Evolutionary conservation across 2,329 filamentous ascomycete species (phyloP).

Genomic region (Neoarthrinium moseri): DNA sequence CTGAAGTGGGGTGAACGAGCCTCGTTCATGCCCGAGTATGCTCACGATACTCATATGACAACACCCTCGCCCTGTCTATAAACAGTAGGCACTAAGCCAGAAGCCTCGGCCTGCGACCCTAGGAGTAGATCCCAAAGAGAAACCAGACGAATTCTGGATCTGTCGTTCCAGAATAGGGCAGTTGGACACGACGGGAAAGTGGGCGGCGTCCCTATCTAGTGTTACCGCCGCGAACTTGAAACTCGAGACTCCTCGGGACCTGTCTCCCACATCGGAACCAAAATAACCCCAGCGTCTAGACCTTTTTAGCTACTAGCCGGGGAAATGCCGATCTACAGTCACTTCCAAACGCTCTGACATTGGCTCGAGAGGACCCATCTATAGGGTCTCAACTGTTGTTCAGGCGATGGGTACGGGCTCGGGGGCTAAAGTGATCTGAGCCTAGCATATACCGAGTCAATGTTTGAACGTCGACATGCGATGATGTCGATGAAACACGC

Average conservation of each 20-base stretch:
- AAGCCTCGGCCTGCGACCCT: constrained; percentile 1
- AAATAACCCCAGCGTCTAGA: constrained; percentile 6
- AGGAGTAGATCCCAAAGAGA: neutral
- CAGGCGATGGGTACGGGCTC: too few species aligned
- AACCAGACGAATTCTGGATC: neutral
- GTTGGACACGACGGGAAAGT: neutral
- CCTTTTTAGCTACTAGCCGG: neutral
- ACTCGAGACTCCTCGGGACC: neutral
- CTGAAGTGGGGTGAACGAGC: too few species aligned
- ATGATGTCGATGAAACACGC: constrained; percentile 7
- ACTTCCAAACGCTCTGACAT: too few species aligned
- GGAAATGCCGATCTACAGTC: constrained; percentile 5
- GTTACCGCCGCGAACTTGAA: constrained; percentile 6
- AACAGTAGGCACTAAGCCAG: neutral
- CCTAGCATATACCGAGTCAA: too few species aligned
- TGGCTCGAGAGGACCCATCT: too few species aligned
- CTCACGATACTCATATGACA: constrained; percentile 3
- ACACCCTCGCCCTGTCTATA: too few species aligned
- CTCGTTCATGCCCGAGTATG: too few species aligned
- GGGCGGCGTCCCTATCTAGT: constrained; percentile 2
- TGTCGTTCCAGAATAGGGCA: neutral
- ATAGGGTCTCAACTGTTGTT: too few species aligned
- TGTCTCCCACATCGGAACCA: constrained; percentile 6
- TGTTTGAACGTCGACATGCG: neutral
- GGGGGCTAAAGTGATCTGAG: too few species aligned